A percentile compares a stretch with the other conserved stretches of the same genome.
Evolutionary conservation across 1,284 basidiomycete genomes (phyloP).

Genomic region (Ceratobasidium sp.): DNA sequence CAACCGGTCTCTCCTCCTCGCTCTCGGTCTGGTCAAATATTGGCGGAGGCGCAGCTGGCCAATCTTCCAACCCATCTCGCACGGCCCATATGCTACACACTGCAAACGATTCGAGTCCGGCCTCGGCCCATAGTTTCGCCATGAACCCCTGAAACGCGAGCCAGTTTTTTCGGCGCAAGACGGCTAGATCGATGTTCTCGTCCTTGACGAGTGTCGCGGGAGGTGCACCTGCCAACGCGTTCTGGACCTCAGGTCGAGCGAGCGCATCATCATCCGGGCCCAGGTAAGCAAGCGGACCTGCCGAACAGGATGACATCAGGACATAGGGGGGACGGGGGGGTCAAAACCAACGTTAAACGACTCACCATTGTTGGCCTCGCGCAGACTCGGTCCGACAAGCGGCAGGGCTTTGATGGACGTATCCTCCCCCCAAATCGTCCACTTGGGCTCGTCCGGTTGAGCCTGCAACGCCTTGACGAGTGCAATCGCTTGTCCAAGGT

Average conservation of each 20-base stretch:
- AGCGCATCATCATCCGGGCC: conserved; percentile 12
- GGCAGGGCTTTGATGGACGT: conserved; percentile 9
- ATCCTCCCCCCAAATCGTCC: conserved; percentile 32
- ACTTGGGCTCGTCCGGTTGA: neutral
- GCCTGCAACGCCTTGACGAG: conserved; percentile 5
- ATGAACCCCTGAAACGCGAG: conserved; percentile 15
- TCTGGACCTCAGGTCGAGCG: conserved; percentile 20
- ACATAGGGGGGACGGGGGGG: no score
- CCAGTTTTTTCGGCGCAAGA: conserved; percentile 2
- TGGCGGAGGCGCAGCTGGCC: conserved; percentile 4
- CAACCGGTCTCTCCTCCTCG: neutral
- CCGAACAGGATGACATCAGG: neutral
- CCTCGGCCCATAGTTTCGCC: conserved; percentile 8
- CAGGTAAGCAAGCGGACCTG: conserved; percentile 14
- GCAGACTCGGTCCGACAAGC: conserved; percentile 15
- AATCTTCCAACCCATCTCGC: conserved; percentile 31
- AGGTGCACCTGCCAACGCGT: conserved; percentile 2
- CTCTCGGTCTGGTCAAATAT: neutral
- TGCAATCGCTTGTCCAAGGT: neutral
- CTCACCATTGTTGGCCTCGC: conserved; percentile 29
- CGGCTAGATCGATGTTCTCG: neutral
- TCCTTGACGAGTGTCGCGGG: neutral
- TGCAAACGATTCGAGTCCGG: neutral
- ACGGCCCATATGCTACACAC: conserved; percentile 9
- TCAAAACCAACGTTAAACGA: neutral